Conservation (phyloP, 78 protist species). For the Dictyostelium capitatum region DNA sequence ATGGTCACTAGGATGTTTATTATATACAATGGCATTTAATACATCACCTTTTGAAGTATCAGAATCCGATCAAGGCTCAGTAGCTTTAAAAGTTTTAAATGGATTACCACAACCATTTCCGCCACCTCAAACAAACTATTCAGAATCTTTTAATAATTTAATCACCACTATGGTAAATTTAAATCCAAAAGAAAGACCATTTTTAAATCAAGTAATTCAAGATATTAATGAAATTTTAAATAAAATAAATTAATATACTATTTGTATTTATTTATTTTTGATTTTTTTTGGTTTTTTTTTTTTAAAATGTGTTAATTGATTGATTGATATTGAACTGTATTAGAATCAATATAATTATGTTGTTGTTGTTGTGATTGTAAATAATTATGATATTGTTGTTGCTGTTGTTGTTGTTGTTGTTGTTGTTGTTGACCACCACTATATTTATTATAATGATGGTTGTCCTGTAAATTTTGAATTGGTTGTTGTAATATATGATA, state of each 20-base stretch:
- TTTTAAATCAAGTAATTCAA: slow-evolving; percentile 15
- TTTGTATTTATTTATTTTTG: background rate
- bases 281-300: background rate
- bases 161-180: slow-evolving; percentile 23
- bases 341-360: background rate
- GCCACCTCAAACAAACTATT: slow-evolving; percentile 3
- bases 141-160: slow-evolving; percentile 7
- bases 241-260: background rate
- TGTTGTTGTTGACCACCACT: background rate
- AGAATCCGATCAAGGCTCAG: slow-evolving; percentile 19
- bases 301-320: too few relatives aligned
- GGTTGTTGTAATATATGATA: background rate
- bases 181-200: background rate
- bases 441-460: background rate
- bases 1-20: slow-evolving; percentile 82
- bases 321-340: background rate
- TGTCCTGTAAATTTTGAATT: background rate
- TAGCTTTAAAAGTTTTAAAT: slow-evolving; percentile 44
- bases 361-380: slow-evolving; percentile 17
- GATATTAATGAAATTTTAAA: background rate
- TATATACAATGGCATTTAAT: slow-evolving; percentile 76
- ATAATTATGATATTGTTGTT: background rate
- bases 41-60: slow-evolving; percentile 72
- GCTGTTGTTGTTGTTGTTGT: slow-evolving; percentile 3
- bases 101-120: slow-evolving; percentile 29